Evolutionary conservation across 225 moss, liverwort and hornwort species (phyloP).

Genomic region (Pleurozium schreberi): DNA sequence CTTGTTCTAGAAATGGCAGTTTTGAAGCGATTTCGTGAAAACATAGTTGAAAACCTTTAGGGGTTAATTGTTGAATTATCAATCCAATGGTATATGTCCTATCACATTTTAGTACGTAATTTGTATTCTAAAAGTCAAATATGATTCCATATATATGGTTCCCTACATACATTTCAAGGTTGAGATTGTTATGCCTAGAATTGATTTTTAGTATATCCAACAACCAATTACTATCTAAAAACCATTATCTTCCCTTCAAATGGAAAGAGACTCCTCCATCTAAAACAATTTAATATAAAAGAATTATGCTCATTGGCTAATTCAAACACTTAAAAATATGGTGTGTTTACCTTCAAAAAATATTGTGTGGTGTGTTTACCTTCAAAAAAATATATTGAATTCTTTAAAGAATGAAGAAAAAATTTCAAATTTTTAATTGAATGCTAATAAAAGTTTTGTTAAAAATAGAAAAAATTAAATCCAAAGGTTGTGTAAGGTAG

Average conservation of each 20-base stretch:
- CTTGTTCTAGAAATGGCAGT: no score
- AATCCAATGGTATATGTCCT: neutral
- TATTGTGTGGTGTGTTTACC: no score
- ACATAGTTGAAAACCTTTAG: no score
- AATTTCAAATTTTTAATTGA: no score
- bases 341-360: neutral
- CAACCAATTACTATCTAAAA: neutral
- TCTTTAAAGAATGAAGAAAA: no score
- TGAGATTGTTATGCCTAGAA: neutral
- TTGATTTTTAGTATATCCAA: neutral
- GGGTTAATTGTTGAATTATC: neutral
- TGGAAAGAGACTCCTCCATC: no score
- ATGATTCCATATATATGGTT: neutral
- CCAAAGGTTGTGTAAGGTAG: no score
- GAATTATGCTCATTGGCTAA: neutral
- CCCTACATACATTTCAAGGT: neutral
- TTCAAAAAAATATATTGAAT: no score
- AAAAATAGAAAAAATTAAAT: no score
- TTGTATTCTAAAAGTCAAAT: neutral
- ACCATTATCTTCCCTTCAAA: neutral
- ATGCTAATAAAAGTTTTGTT: no score
- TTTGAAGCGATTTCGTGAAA: no score
- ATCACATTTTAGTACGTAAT: neutral
- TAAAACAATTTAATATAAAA: neutral
- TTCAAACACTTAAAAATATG: neutral